Base-by-base conservation (phyloP, 305 asterid genomes). In the Stenogyne calaminthoides region DNA sequence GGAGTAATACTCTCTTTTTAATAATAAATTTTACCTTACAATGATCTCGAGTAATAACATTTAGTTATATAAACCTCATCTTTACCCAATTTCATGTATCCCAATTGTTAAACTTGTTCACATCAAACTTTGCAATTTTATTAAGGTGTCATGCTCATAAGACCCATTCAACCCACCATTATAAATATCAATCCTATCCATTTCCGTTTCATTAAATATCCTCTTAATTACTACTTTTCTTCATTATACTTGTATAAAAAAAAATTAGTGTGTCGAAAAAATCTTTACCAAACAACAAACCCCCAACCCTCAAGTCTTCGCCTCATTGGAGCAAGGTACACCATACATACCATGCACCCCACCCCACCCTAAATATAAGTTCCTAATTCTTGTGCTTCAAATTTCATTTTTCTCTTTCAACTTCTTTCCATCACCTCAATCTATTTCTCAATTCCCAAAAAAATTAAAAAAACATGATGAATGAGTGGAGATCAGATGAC, bases 401-500 rank as follows among this genome's bases (percentile, higher is more conserved):
- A 64, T 51, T 40, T 20, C 59, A 20, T 20, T 9, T 42, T 6
- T 36, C 34, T 64, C 37, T 57, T 25, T n/a, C 66, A 51, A 12
- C 25, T 42, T 64, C 55, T 15, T 47, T 29, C 76, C 65, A 37
- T 32, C 46, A 57, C 57, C 47, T 16, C 44, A 57, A 70, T 20
- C 36, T 1, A 6, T 37, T 20, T 58, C 58, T 18, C 1, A 32
- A 32, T 32, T 46, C 56, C 61, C 22, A 9, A 15, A 70, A 70
- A 5, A 10, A n/a, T 25, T 12, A 22, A 1, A 10, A 20, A 59
- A 34, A 15, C 27, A 69, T 10, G 10, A 74, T 74, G 80, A 49
- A 59, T 77, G 71, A 65, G 39, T 70, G 70, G 61, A 67, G 74
- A 76, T 75, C 66, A 47, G 89, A 80, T n/a, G 88, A 46, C 11